A percentile compares a stretch with the other conserved stretches of the same genome.
Conservation (phyloP, 306 rosid species). For the Pyrus pyrifolia region DNA sequence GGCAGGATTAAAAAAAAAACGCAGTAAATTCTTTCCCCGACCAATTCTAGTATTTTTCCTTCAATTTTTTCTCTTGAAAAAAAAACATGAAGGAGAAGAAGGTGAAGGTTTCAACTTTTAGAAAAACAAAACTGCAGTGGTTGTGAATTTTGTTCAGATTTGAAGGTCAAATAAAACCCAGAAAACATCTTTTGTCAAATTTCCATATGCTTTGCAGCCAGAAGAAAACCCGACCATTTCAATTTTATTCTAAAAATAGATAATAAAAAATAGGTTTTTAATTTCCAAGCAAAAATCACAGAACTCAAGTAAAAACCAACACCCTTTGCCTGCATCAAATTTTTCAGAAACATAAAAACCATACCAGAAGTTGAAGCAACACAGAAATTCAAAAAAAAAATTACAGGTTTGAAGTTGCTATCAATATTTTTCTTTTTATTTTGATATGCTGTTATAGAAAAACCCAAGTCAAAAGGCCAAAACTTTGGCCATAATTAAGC, state of each 20-base stretch:
- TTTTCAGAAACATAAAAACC: not conserved
- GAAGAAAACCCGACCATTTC: not conserved
- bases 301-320: not conserved
- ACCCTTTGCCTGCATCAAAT: not conserved
- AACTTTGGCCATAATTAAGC: not conserved
- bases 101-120: not conserved
- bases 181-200: not conserved
- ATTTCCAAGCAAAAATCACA: not conserved
- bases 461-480: not conserved
- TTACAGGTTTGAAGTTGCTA: not conserved
- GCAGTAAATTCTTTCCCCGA: not conserved
- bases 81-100: not conserved
- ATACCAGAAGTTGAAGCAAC: not conserved
- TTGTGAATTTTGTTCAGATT: not conserved
- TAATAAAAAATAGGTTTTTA: not conserved
- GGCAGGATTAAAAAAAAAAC: no score
- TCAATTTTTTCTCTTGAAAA: not conserved
- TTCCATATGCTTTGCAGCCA: not conserved
- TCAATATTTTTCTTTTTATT: not conserved
- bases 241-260: not conserved
- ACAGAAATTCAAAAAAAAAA: not conserved
- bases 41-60: not conserved
- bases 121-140: not conserved
- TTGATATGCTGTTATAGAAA: not conserved
- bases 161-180: not conserved